A percentile compares a stretch with the other conserved stretches of the same genome.
These are phyloP conservation scores for Pichia exigua DNA, from an alignment of 805 yeast species.

Conservation along the genomic window DNA sequence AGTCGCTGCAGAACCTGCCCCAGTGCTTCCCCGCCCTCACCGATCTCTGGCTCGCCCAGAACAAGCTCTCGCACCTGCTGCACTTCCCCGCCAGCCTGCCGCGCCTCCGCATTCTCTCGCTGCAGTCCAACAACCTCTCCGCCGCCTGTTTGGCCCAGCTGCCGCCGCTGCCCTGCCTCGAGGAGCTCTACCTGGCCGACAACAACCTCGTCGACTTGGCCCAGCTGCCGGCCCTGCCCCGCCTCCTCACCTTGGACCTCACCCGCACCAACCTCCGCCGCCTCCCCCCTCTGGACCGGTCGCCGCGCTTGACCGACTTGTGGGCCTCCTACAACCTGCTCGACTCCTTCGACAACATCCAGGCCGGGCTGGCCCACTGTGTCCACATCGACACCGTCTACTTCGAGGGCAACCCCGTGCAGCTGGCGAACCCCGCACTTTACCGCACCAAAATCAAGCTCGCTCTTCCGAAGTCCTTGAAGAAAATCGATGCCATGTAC, in stretches of 20 bases:
- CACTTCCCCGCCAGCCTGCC: not conserved
- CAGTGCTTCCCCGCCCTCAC: not conserved
- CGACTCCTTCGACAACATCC: conserved; percentile 60
- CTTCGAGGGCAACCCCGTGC: conserved; percentile 90
- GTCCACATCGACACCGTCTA: conserved; percentile 78
- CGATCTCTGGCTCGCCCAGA: not conserved
- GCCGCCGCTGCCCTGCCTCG: conserved; percentile 60
- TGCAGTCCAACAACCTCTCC: not conserved
- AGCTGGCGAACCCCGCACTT: conserved; percentile 60
- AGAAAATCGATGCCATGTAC: conserved; percentile 89
- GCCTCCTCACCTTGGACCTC: conserved; percentile 66
- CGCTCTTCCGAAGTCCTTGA: conserved; percentile 59
- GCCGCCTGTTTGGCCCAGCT: conserved; percentile 68
- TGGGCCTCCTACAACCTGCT: conserved; percentile 86
- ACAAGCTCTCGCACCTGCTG: not conserved
- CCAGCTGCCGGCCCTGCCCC: conserved; percentile 44
- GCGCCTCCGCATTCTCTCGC: not conserved
- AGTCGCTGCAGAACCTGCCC: not conserved
- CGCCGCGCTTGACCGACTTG: conserved; percentile 71
- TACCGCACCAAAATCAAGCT: conserved; percentile 78
- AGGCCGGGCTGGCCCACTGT: conserved; percentile 52
- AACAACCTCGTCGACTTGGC: conserved; percentile 60
- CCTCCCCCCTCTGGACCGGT: conserved; percentile 57
- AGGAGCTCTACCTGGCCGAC: conserved; percentile 83
- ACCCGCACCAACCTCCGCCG: conserved; percentile 63